Evolutionary conservation across 768 basidiomycete species (phyloP), one percentile per base, ranked within the genome.

Genomic region (Pleurotus ostreatus): DNA sequence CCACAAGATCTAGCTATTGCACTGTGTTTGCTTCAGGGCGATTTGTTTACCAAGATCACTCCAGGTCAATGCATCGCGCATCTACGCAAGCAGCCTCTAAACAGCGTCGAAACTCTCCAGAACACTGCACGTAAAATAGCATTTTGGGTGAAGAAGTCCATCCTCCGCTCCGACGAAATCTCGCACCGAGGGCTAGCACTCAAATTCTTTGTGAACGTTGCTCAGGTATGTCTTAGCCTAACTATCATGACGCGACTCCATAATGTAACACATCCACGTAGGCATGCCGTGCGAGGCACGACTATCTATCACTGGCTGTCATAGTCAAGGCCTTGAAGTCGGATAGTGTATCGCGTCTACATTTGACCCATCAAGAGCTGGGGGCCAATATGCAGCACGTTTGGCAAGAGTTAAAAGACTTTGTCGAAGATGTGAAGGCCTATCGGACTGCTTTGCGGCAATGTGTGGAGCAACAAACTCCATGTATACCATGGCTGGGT

Each of bases 401-500:
- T 46, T 68, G 72, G 4, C 68, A 68, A 20, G 69, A 69, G 13
- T 63, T 77, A 25, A 66, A 70, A 18, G 63, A 68, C 22, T 59
- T 78, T 39, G 60, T 75, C 16, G 62, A 73, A 52, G 72, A 75
- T 57, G 71, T 77, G 61, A 59, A 63, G 34, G 65, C 67, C 7
- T 79, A 79, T 61, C 68, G 72, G 40, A 62, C 68, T 48, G 69
- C 67, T 8, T 61, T 78, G 25, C 59, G 65, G 44, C 62, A 68
- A 34, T 56, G 62, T 3, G 47, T 52, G 1, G 66, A 65, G 37
- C 59, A 68, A 47, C 59, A 52, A 15, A 60, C 66, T 51, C 58
- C 46, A 2, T 72, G 71, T 55, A 65, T 78, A 39, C 77, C 78
- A 3, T 78, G 75, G 76, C 65, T 78, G 55, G 71, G 76, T 71